Evolutionary conservation across 1,284 basidiomycete species (phyloP).

Genomic region (Boletus smithii): DNA sequence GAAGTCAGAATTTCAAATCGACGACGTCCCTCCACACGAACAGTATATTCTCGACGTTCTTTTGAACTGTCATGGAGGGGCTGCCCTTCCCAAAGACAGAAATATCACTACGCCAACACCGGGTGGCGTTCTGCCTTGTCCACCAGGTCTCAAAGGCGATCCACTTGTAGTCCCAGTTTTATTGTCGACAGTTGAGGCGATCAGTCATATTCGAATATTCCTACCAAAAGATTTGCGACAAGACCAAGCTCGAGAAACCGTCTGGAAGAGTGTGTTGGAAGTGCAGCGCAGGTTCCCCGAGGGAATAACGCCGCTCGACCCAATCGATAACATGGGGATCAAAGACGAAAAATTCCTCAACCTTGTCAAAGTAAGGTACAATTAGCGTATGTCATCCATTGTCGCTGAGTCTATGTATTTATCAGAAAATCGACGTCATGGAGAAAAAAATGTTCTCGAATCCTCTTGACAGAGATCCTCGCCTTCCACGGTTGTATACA

Average conservation of each 20-base stretch:
- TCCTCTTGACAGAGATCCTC: slow-evolving; percentile 70
- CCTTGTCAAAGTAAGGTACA: slow-evolving; percentile 65
- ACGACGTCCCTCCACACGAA: slow-evolving; percentile 78
- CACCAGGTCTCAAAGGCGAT: slow-evolving; percentile 67
- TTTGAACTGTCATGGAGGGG: slow-evolving; percentile 73
- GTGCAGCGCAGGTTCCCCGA: slow-evolving; percentile 88
- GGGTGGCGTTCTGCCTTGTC: slow-evolving; percentile 73
- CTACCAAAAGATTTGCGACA: slow-evolving; percentile 88
- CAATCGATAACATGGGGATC: slow-evolving; percentile 94
- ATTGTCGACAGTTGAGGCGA: slow-evolving; percentile 81
- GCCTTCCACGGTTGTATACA: slow-evolving; percentile 77
- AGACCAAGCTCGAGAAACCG: slow-evolving; percentile 73
- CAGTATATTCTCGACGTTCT: slow-evolving; percentile 96
- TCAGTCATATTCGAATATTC: slow-evolving; percentile 86
- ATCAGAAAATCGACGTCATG: slow-evolving; percentile 84
- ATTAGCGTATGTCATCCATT: neutral
- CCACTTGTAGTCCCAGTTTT: slow-evolving; percentile 89
- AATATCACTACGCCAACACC: slow-evolving; percentile 55
- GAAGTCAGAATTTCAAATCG: slow-evolving; percentile 39
- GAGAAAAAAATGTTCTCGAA: slow-evolving; percentile 79
- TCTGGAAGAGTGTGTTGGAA: slow-evolving; percentile 88
- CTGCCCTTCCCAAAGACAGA: slow-evolving; percentile 61
- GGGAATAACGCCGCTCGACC: slow-evolving; percentile 86
- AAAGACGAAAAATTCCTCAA: slow-evolving; percentile 91
- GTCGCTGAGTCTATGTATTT: slow-evolving; percentile 3